A percentile compares a stretch with the other conserved stretches of the same genome.
Evolutionary conservation across 2,329 filamentous ascomycete genomes (phyloP).

Genomic region (Hymenoscyphus repandus): DNA sequence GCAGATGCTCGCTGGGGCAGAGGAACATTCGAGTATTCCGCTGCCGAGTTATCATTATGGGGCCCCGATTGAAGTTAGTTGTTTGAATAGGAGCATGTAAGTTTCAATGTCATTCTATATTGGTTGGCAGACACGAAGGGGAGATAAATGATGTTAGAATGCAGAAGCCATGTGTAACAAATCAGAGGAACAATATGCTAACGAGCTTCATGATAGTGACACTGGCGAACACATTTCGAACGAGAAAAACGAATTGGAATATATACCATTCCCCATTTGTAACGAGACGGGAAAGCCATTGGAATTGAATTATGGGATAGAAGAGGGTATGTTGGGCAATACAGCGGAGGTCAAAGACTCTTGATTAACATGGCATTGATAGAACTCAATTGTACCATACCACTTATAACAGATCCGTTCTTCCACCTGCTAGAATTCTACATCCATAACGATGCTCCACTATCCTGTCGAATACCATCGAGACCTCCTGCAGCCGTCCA

Average conservation of each 20-base stretch:
- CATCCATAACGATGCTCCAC: conserved; percentile 90
- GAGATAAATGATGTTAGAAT: background rate
- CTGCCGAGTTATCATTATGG: conserved; percentile 61
- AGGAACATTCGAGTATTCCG: conserved; percentile 26
- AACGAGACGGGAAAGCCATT: conserved; percentile 81
- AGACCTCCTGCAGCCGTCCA: conserved; percentile 55
- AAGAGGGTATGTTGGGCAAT: conserved; percentile 35
- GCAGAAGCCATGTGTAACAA: background rate
- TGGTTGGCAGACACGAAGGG: background rate
- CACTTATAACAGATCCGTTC: conserved; percentile 71
- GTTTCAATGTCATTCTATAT: conserved; percentile 29
- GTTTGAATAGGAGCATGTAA: conserved; percentile 69
- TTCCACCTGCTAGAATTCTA: conserved; percentile 95
- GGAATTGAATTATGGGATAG: conserved; percentile 79
- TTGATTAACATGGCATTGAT: conserved; percentile 22
- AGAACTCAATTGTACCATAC: conserved; percentile 80
- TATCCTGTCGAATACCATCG: conserved; percentile 83
- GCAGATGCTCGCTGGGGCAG: conserved; percentile 6
- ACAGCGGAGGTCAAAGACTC: background rate
- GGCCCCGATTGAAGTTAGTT: conserved; percentile 63
- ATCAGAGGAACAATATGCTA: background rate
- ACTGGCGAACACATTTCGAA: conserved; percentile 88
- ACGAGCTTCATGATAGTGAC: conserved; percentile 50
- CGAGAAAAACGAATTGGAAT: conserved; percentile 75
- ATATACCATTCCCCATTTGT: conserved; percentile 85